Base-by-base conservation (phyloP, 768 basidiomycete species). In the Coprinellus micaceus region DNA sequence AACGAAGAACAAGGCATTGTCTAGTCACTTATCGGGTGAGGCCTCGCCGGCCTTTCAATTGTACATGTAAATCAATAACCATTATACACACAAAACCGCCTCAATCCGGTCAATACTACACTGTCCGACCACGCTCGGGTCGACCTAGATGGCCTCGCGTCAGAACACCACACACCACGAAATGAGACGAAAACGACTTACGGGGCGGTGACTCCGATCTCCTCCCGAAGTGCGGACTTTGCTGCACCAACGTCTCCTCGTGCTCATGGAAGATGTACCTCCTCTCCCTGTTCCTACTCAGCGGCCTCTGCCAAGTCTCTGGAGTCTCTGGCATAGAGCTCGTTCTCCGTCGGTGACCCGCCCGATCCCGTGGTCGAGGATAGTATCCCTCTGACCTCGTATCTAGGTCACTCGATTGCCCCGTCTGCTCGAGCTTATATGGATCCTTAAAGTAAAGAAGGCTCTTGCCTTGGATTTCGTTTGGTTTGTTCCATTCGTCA, bases 211-310 rank as follows among this genome's bases (percentile, higher is more conserved):
- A 33, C 13, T 6, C 33, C 33, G 33, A 33, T 13, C 33, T 33
- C 33, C 33, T 33, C 13, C 33, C 33, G 33, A 33, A 33, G 13
- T 33, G 33, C 13, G 33, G 33, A 19, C 52, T 26, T 22, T 26
- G n/a, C 45, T 55, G 43, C 7, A 55, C 54, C 43, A 55, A 39
- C 10, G 54, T 55, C 44, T 46, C 54, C 45, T 55, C 54, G 12
- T 41, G 43, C 25, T 48, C 54, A 33, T 46, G 29, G 15, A 46
- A 29, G 13, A 46, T 33, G n/a, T 43, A 21, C n/a, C 40, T 43
- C n/a, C 40, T 15, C 13, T 33, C 44, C 44, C 22, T 28, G 19
- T 22, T 29, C 41, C 12, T 13, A 37, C 22, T 48, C 6, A 48
- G 11, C 4, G 21, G 44, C n/a, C 44, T 30, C 44, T 45, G 53